Base-by-base conservation (phyloP, 305 asterid species). In the Caryopteris hybrid region DNA sequence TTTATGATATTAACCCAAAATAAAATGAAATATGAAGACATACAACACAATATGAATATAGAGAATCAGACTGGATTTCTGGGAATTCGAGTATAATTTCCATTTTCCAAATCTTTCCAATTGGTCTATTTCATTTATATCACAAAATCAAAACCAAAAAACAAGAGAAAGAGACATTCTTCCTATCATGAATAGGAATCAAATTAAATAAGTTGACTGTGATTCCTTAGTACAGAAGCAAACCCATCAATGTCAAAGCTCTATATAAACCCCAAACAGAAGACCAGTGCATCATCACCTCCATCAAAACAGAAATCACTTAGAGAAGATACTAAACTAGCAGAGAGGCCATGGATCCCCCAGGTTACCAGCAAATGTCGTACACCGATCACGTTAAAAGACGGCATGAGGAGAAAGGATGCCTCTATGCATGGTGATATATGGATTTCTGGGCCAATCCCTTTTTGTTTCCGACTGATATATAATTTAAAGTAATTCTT, bases 381-480 rank as follows among this genome's bases (percentile, higher is more conserved):
- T 66, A 74, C 45, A 36, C 68, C 29, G 61, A 74, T 16, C 83
- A 70, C 46, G 61, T 78, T 17, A 55, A 27, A 45, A 61, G 16
- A 20, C 46, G 79, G 3, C 72, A 78, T 7, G 74, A 74, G 48
- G 79, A 78, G 50, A 78, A 61, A 66, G 75, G 80, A 13, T 63
- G 70, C 64, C 75, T 75, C 48, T 71, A 74, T 39, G 83, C 83
- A 20, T 74, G 78, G 83, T 79, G 6, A 21, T 22, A 13, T n/a
- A 23, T n/a, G 13, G 5, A 21, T 22, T 23, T 14, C 17, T 38
- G 1, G 23, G 34, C 17, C 36, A 14, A 29, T 34, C 10, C 12
- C 2, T 10, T 11, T 3, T 50, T 48, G 12, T 27, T 22, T 22
- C 6, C 11, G 7, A 12, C 1, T 13, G 46, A 21, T 36, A 36